A percentile compares a stretch with the other conserved stretches of the same genome.
Conservation (phyloP, 768 basidiomycete genomes). For the Podaxis sp. region DNA sequence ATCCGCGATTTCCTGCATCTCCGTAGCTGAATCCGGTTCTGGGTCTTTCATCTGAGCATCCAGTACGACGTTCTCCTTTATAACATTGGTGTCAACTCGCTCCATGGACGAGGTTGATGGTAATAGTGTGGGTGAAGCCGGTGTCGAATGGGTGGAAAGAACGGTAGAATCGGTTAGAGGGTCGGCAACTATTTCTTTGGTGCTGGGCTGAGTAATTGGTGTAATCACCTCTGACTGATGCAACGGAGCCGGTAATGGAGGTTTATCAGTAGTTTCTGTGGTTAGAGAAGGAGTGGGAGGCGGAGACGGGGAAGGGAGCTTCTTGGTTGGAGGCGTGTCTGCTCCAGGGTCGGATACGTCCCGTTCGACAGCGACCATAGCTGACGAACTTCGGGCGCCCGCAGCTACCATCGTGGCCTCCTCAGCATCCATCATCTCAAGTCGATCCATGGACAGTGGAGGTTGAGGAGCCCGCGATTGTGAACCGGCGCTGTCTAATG, state of each 20-base stretch:
- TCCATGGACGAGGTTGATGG: not conserved
- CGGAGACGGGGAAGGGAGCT: not conserved
- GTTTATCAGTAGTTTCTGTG: not conserved
- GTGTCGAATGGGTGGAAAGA: too few relatives aligned
- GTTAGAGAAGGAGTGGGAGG: not conserved
- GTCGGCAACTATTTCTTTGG: not conserved
- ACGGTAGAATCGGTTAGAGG: not conserved
- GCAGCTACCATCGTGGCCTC: not conserved
- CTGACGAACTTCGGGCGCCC: not conserved
- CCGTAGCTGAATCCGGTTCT: not conserved
- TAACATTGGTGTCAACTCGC: not conserved
- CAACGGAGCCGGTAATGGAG: not conserved
- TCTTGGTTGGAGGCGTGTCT: not conserved
- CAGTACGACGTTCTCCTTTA: not conserved
- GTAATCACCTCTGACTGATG: not conserved
- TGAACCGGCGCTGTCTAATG: not conserved
- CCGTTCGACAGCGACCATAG: too few relatives aligned
- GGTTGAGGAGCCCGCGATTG: not conserved
- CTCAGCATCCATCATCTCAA: not conserved
- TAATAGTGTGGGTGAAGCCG: not conserved
- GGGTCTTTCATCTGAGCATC: not conserved
- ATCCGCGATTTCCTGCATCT: conserved; percentile 3
- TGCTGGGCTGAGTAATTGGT: not conserved
- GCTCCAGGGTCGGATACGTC: not conserved
- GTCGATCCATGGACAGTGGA: not conserved